Evolutionary conservation across 768 basidiomycete genomes (phyloP).

Genomic region (Rhodocollybia butyracea): DNA sequence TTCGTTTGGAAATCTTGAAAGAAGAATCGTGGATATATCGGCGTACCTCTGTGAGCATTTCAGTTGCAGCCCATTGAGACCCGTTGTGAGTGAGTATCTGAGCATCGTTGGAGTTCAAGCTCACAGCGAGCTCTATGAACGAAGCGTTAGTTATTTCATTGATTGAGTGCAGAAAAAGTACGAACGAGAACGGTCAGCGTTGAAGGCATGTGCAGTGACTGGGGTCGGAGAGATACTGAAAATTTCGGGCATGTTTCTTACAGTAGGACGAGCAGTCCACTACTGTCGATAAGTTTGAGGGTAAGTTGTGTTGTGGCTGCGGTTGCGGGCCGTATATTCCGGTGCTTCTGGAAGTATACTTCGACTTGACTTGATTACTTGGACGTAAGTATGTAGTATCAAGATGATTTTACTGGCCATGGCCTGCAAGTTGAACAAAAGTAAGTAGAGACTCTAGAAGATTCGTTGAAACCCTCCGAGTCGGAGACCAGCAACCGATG

Average conservation of each 20-base stretch:
- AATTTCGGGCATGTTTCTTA: conserved; percentile 54
- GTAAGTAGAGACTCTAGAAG: no score
- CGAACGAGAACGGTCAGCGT: conserved; percentile 81
- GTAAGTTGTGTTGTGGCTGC: no score
- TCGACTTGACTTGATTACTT: no score
- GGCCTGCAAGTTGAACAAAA: no score
- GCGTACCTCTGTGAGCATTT: conserved; percentile 82
- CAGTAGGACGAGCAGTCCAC: conserved; percentile 22
- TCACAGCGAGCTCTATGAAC: conserved; percentile 78
- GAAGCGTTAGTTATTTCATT: conserved; percentile 2
- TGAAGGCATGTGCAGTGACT: conserved; percentile 90
- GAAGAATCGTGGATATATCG: not conserved
- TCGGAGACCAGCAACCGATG: no score
- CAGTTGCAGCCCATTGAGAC: conserved; percentile 63
- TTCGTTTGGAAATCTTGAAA: not conserved
- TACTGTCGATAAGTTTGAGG: conserved; percentile 5
- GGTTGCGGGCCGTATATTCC: no score
- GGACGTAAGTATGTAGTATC: no score
- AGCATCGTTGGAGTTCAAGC: conserved; percentile 86
- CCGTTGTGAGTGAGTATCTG: conserved; percentile 74
- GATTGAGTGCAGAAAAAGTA: conserved; percentile 14
- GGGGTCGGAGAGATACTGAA: conserved; percentile 78
- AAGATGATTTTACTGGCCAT: no score
- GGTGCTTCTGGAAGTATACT: no score
- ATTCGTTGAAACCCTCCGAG: no score